These are phyloP conservation scores for Angomonas deanei DNA, from an alignment of 208 protist genomes.

Conservation along the genomic window DNA sequence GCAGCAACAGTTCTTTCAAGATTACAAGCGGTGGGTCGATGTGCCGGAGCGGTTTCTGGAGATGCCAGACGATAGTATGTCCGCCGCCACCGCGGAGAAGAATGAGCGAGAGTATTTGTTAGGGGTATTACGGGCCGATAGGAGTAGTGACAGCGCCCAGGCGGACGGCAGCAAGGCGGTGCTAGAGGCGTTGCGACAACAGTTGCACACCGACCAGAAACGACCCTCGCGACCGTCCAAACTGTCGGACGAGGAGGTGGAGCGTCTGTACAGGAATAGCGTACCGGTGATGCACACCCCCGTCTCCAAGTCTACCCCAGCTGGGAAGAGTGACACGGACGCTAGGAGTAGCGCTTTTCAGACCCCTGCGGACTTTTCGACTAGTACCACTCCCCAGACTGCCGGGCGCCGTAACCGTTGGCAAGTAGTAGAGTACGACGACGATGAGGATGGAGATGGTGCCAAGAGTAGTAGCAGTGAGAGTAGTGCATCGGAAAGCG, in stretches of 20 bases:
- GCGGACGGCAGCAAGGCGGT: background rate
- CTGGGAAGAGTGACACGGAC: background rate
- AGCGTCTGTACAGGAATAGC: slow-evolving; percentile 6
- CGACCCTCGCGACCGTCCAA: slow-evolving; percentile 18
- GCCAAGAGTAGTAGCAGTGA: background rate
- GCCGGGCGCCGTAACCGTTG: slow-evolving; percentile 35
- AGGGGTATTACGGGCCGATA: background rate
- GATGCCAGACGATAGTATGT: background rate
- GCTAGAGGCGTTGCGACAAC: background rate
- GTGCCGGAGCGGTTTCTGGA: slow-evolving; percentile 57
- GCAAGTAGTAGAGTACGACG: slow-evolving; percentile 79
- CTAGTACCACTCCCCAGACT: background rate
- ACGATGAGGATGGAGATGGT: slow-evolving; percentile 26
- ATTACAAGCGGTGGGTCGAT: slow-evolving; percentile 81
- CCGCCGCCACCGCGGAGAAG: background rate
- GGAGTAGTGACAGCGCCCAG: background rate
- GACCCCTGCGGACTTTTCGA: too few relatives aligned
- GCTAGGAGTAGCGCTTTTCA: too few relatives aligned
- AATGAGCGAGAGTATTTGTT: slow-evolving; percentile 1
- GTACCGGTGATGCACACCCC: background rate
- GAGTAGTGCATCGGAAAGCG: too few relatives aligned
- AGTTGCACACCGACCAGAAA: background rate
- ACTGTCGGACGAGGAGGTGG: slow-evolving; percentile 32
- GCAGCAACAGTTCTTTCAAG: slow-evolving; percentile 66
- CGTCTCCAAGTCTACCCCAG: background rate